Percentiles rank a stretch among this genome's conserved stretches.
These are phyloP conservation scores for Peniophora sp. DNA, from an alignment of 1,284 basidiomycete genomes.

Conservation along the genomic window DNA sequence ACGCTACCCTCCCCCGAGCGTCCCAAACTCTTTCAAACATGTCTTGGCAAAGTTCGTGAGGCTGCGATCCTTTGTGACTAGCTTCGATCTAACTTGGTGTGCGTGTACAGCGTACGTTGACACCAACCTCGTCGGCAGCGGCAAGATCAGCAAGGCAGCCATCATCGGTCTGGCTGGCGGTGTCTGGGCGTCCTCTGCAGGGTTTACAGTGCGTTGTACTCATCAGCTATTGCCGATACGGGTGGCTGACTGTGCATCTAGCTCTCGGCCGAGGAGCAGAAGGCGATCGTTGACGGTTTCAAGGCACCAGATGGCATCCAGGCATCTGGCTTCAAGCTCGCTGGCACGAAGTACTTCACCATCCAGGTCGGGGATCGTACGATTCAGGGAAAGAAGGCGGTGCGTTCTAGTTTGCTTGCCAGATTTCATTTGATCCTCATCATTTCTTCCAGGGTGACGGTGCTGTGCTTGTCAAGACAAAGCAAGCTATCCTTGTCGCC, in stretches of 20 bases:
- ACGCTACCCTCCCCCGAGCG: not conserved
- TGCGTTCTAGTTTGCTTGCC: conserved; percentile 29
- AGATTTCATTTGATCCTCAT: conserved; percentile 1
- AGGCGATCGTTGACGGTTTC: conserved; percentile 53
- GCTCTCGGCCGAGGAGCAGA: conserved; percentile 75
- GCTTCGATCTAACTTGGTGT: not conserved
- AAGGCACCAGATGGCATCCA: conserved; percentile 35
- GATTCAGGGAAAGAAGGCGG: conserved; percentile 79
- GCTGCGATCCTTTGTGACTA: not conserved
- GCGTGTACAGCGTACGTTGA: conserved; percentile 74
- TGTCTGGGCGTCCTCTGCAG: conserved; percentile 75
- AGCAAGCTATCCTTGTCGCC: conserved; percentile 79
- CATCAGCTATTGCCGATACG: not conserved
- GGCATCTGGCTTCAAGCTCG: conserved; percentile 61
- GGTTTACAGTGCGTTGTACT: conserved; percentile 58
- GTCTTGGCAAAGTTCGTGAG: conserved; percentile 29
- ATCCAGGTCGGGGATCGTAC: conserved; percentile 52
- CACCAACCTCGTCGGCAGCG: conserved; percentile 72
- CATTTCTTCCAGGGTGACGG: conserved; percentile 60
- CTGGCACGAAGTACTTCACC: conserved; percentile 77
- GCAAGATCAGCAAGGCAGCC: conserved; percentile 72
- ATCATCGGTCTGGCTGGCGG: conserved; percentile 85
- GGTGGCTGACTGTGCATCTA: conserved; percentile 21
- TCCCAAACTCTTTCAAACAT: conserved; percentile 11
- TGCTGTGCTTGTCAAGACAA: conserved; percentile 79